Evolutionary conservation across 331 rosid genomes (phyloP).

Genomic region (Acacia pycnantha): DNA sequence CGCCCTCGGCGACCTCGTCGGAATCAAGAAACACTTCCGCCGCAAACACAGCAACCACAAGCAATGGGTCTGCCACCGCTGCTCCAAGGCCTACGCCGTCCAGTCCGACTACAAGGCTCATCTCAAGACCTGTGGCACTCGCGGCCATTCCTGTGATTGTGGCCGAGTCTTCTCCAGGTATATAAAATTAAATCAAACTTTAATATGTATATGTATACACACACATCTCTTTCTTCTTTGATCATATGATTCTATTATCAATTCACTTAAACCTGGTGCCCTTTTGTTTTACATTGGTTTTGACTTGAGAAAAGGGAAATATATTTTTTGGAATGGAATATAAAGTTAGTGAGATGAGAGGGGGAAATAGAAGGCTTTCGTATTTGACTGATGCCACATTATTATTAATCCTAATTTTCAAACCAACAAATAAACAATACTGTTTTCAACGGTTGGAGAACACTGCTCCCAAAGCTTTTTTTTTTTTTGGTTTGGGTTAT

Average conservation of each 20-base stretch:
- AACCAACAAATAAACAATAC: background rate
- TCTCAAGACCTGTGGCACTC: slow-evolving; percentile 96
- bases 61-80: slow-evolving; percentile 93
- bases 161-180: slow-evolving; percentile 97
- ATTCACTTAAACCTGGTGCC: background rate
- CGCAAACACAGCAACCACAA: slow-evolving; percentile 92
- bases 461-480: background rate
- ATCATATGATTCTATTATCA: background rate
- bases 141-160: slow-evolving; percentile 98
- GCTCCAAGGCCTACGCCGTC: slow-evolving; percentile 93
- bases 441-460: slow-evolving; percentile 4
- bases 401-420: background rate
- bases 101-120: slow-evolving; percentile 98
- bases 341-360: slow-evolving; percentile 13
- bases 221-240: background rate
- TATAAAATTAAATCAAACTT: too few relatives aligned
- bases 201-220: too few relatives aligned
- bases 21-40: slow-evolving; percentile 92
- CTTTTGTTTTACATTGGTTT: slow-evolving; percentile 45
- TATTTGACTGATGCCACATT: slow-evolving; percentile 6
- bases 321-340: slow-evolving; percentile 33
- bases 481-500: background rate
- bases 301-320: slow-evolving; percentile 47
- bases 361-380: slow-evolving; percentile 20
- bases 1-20: slow-evolving; percentile 97